phyloP scores from a whole-genome alignment of 2,329 filamentous ascomycete genomes.

The Ceratocystis diversiconidia region DNA sequence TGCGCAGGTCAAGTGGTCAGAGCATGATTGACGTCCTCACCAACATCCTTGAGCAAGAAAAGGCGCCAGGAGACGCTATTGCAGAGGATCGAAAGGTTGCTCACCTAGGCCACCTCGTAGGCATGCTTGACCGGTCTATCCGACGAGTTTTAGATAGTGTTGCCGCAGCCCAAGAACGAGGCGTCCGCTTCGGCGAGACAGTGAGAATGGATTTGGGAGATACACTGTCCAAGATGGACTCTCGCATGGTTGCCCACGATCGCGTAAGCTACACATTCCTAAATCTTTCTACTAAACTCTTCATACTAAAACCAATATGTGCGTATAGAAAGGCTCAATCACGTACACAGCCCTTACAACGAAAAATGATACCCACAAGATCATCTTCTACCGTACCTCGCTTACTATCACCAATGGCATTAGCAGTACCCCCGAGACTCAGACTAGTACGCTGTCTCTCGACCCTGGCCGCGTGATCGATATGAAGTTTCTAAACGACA shows the following conservation, averaged over 20 bases:
- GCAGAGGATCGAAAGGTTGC: constrained; percentile 36
- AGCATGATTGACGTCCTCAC: constrained; percentile 6
- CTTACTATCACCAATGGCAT: constrained; percentile 45
- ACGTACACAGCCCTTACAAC: neutral
- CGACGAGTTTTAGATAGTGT: constrained; percentile 51
- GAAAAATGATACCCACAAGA: constrained; percentile 25
- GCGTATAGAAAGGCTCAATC: constrained; percentile 5
- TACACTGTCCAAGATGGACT: constrained; percentile 39
- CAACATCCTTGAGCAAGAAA: constrained; percentile 24
- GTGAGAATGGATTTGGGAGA: constrained; percentile 32
- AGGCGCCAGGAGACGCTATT: constrained; percentile 32
- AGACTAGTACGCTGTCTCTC: constrained; percentile 31
- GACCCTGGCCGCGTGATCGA: constrained; percentile 38
- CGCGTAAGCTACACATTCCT: neutral
- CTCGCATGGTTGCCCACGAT: constrained; percentile 36
- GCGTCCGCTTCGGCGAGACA: constrained; percentile 50
- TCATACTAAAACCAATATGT: constrained; percentile 27
- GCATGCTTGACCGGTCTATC: constrained; percentile 43
- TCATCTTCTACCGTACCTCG: constrained; percentile 41
- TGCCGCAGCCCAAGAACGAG: constrained; percentile 53
- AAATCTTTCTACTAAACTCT: constrained; percentile 20
- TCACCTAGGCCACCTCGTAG: constrained; percentile 49
- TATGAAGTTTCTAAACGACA: constrained; percentile 53
- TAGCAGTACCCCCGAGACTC: constrained; percentile 32
- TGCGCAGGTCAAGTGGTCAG: constrained; percentile 27